These are phyloP conservation scores for Aquilaria malaccensis DNA, from an alignment of 345 rosid species.

Conservation along the genomic window DNA sequence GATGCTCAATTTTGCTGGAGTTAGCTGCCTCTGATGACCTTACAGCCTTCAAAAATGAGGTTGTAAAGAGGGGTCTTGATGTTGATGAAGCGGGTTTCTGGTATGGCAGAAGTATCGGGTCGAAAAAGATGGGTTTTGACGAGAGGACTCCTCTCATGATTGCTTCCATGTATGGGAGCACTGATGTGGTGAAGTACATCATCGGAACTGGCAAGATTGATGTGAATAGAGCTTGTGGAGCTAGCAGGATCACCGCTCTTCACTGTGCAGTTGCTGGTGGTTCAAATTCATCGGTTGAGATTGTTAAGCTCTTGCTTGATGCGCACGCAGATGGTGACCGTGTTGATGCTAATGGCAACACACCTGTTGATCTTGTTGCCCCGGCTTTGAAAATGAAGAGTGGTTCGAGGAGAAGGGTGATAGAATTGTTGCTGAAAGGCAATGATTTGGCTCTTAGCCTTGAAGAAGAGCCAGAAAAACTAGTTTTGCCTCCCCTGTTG, in stretches of 20 bases:
- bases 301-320: conserved; percentile 57
- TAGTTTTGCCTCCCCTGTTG: conserved; percentile 25
- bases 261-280: conserved; percentile 92
- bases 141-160: conserved; percentile 82
- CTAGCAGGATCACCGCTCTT: conserved; percentile 79
- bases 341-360: conserved; percentile 62
- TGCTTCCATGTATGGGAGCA: conserved; percentile 78
- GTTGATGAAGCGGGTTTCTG: conserved; percentile 52
- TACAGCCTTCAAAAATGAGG: conserved; percentile 37
- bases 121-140: conserved; percentile 78
- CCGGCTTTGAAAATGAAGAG: conserved; percentile 26
- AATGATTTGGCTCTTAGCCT: conserved; percentile 18
- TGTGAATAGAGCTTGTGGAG: conserved; percentile 60
- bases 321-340: conserved; percentile 52
- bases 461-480: conserved; percentile 40
- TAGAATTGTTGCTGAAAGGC: conserved; percentile 53
- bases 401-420: conserved; percentile 40
- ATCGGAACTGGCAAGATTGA: conserved; percentile 37
- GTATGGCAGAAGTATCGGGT: conserved; percentile 75
- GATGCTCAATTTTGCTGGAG: conserved; percentile 61
- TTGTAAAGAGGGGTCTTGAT: conserved; percentile 41
- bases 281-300: conserved; percentile 38
- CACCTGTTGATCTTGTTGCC: conserved; percentile 52
- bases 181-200: conserved; percentile 49
- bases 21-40: conserved; percentile 67